These are phyloP conservation scores for Leccinum uliginosum DNA, from an alignment of 768 basidiomycete species.

Conservation along the genomic window DNA sequence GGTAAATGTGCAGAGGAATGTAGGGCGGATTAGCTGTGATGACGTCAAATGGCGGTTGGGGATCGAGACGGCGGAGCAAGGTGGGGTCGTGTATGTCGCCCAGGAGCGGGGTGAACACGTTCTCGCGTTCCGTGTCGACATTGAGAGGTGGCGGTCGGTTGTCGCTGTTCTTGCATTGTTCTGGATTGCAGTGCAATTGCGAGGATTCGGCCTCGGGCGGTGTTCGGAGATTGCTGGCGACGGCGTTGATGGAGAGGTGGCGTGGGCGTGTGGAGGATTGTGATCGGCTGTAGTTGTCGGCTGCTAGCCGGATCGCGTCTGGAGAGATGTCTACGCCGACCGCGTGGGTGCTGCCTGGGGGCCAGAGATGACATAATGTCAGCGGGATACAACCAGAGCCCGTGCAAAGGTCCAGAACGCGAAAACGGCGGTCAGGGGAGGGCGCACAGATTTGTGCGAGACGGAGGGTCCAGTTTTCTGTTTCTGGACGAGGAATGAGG, in stretches of 20 bases:
- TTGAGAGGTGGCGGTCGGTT: too few species aligned
- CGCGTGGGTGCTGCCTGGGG: conserved; percentile 48
- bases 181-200: not conserved
- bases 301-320: conserved; percentile 49
- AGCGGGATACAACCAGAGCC: conserved; percentile 92
- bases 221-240: conserved; percentile 1
- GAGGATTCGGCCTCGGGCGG: not conserved
- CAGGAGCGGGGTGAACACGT: conserved; percentile 38
- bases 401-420: conserved; percentile 85
- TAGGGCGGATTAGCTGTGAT: conserved; percentile 88
- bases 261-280: conserved; percentile 3
- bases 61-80: conserved; percentile 24
- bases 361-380: conserved; percentile 66
- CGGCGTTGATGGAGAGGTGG: conserved; percentile 13
- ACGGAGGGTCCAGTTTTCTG: conserved; percentile 73
- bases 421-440: conserved; percentile 25
- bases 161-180: not conserved
- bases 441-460: conserved; percentile 49
- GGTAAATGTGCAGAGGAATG: conserved; percentile 65
- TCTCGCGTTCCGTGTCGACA: conserved; percentile 1
- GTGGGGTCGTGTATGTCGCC: conserved; percentile 38
- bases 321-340: conserved; percentile 66
- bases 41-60: conserved; percentile 60
- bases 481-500: conserved; percentile 94
- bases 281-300: conserved; percentile 38